phyloP scores from a whole-genome alignment of 345 rosid genomes.

The Salix dunnii region DNA sequence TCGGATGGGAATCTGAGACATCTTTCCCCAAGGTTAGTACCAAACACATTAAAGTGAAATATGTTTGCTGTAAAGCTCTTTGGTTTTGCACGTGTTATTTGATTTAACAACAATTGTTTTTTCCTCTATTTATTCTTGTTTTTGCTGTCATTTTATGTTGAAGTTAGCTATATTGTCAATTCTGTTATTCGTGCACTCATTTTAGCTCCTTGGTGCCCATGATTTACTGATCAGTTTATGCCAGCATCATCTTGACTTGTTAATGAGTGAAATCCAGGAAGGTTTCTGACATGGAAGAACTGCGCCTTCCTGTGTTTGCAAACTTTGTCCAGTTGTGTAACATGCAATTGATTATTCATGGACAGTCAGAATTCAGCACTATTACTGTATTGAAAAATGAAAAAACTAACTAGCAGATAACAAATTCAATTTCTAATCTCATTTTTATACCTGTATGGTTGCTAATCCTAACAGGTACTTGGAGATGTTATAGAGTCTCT shows the following conservation, averaged over 20 bases:
- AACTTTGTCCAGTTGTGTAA: neutral
- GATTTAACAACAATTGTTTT: neutral
- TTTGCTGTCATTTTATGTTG: neutral
- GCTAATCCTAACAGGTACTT: constrained; percentile 48
- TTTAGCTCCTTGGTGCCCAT: neutral
- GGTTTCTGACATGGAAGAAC: neutral
- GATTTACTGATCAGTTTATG: neutral
- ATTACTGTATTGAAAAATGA: neutral
- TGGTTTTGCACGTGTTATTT: neutral
- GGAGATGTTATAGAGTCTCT: constrained; percentile 87
- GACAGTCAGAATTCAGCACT: neutral
- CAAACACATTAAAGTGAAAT: neutral
- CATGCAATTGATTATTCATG: neutral
- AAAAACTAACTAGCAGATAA: neutral
- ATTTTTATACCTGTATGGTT: neutral
- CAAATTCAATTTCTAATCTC: neutral
- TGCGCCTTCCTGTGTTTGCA: neutral
- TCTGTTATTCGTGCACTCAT: neutral
- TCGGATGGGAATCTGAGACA: constrained; percentile 78
- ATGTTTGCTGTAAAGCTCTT: neutral
- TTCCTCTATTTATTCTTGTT: neutral
- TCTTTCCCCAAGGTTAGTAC: constrained; percentile 75
- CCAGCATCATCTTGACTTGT: neutral
- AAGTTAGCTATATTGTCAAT: neutral
- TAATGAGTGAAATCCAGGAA: neutral